Base-by-base conservation (phyloP, 1,284 basidiomycete species). In the Cryptococcus wingfieldii region DNA sequence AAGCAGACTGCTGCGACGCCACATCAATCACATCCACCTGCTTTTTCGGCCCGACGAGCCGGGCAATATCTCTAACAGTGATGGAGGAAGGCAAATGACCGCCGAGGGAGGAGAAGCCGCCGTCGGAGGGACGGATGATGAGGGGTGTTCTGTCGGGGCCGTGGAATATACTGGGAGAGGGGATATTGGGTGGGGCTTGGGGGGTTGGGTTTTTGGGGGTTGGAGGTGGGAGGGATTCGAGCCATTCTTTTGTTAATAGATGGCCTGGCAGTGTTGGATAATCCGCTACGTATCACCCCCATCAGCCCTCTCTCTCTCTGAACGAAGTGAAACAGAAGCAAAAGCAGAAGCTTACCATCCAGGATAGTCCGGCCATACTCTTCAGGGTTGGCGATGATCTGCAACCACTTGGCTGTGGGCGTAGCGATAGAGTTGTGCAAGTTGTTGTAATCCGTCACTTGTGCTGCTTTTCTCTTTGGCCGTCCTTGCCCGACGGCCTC, bases 11-110 rank as follows among this genome's bases (percentile, higher is more conserved):
- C 71, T 94, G 91, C 0, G 88, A 84, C 18, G 87, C 84, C 50
- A 92, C 89, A 74, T 93, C 90, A 65, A 95, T 94, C 28, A 96
- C 92, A 75, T 94, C 90, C 9, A 95, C 82, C 1, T 88, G 84
- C 3, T 80, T 83, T 56, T 89, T 83, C 43, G 83, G 83, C 2
- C 92, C 94, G 42, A 97, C 83, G 23, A 86, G 79, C 53, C 86
- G 79, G 0, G 88, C 90, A 1, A 98, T 86, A 66, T 94, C 86
- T 48, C 84, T 80, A 39, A 78, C 74, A 0, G 69, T 74, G 45
- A 78, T 47, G 16, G 65, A 58, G 5, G 61, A 55, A 6, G 76
- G 76, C 12, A 78, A 51, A 44, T 64, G 66, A 12, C 77, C 77
- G 1, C 77, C 77, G 54, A 78, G 56, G 2, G 63, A 57, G 13